phyloP scores from a whole-genome alignment of 345 rosid species.

The Syzygium aqueum region DNA sequence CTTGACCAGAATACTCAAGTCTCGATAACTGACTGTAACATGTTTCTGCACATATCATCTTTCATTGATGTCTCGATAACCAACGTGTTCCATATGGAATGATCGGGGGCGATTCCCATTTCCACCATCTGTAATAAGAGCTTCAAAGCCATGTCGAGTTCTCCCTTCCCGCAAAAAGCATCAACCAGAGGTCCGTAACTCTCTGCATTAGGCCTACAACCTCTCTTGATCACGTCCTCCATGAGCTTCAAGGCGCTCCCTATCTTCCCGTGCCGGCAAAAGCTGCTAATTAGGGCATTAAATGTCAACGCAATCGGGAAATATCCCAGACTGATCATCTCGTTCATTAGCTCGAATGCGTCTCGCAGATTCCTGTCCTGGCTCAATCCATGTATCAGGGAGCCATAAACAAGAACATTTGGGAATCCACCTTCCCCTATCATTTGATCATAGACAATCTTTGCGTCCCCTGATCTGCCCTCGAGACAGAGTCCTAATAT shows the following conservation, averaged over 20 bases:
- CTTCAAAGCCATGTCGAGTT: conserved; percentile 28
- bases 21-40: conserved; percentile 10
- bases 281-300: conserved; percentile 40
- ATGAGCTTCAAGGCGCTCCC: conserved; percentile 45
- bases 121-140: conserved; percentile 48
- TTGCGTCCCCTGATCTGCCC: conserved; percentile 39
- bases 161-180: conserved; percentile 34
- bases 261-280: conserved; percentile 52
- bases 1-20: not conserved
- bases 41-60: not conserved
- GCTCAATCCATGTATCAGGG: conserved; percentile 49
- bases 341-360: conserved; percentile 48
- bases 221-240: conserved; percentile 57
- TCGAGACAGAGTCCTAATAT: conserved; percentile 43
- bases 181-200: conserved; percentile 38
- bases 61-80: conserved; percentile 19
- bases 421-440: conserved; percentile 39
- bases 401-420: conserved; percentile 42
- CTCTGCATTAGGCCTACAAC: conserved; percentile 31
- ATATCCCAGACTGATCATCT: conserved; percentile 37
- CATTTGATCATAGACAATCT: conserved; percentile 41
- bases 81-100: conserved; percentile 44
- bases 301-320: conserved; percentile 42
- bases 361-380: conserved; percentile 26
- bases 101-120: conserved; percentile 43